A percentile compares a stretch with the other conserved stretches of the same genome.
Evolutionary conservation across 1,284 basidiomycete genomes (phyloP).

Genomic region (Microbotryum scabiosae): DNA sequence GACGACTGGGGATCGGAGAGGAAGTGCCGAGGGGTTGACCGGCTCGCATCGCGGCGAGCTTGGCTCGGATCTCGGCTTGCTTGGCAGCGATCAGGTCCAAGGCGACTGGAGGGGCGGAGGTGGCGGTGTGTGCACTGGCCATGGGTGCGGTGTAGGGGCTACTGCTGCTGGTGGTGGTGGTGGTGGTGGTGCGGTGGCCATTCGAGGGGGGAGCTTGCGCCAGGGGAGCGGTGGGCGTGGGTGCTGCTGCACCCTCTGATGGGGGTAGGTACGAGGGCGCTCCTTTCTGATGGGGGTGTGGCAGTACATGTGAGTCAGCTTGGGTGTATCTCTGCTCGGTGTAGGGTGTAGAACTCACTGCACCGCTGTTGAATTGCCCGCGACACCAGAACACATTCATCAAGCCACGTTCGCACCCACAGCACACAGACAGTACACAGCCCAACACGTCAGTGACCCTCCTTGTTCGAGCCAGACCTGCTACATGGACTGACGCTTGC

Average conservation of each 20-base stretch:
- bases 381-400: too few relatives aligned
- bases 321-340: too few relatives aligned
- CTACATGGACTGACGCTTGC: neutral
- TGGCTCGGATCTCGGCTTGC: conserved; percentile 27
- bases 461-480: too few relatives aligned
- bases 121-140: neutral
- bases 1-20: neutral
- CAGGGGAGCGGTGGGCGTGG: conserved; percentile 29
- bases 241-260: neutral
- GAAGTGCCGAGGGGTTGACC: neutral
- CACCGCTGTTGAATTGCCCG: too few relatives aligned
- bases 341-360: too few relatives aligned
- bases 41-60: conserved; percentile 30
- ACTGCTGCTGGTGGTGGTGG: too few relatives aligned
- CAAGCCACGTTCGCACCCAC: too few relatives aligned
- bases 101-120: conserved; percentile 1
- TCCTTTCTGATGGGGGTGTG: too few relatives aligned
- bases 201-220: conserved; percentile 10
- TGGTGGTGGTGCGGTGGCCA: conserved; percentile 2
- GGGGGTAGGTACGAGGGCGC: too few relatives aligned
- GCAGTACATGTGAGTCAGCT: too few relatives aligned
- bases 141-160: neutral
- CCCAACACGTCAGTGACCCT: too few relatives aligned
- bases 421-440: too few relatives aligned
- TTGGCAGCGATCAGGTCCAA: conserved; percentile 31